Evolutionary conservation across 1,284 basidiomycete genomes (phyloP).

Genomic region (Wolfiporia cocos): DNA sequence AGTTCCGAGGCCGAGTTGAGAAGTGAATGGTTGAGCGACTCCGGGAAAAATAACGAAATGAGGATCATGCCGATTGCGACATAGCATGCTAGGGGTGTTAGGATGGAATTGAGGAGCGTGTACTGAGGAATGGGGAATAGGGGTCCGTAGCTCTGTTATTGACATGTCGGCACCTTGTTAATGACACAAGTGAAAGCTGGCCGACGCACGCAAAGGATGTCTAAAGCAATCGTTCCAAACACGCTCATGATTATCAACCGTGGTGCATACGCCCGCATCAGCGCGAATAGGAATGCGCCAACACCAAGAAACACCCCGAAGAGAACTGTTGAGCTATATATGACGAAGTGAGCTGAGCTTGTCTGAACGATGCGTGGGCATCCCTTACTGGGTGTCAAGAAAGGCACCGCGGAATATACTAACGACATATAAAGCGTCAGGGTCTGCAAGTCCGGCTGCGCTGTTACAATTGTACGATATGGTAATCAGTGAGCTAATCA

Average conservation of each 20-base stretch:
- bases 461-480: slow-evolving; percentile 23
- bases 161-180: slow-evolving; percentile 1
- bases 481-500: background rate
- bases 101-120: slow-evolving; percentile 49
- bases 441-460: slow-evolving; percentile 39
- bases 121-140: slow-evolving; percentile 67
- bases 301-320: slow-evolving; percentile 70
- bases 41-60: slow-evolving; percentile 66
- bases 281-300: slow-evolving; percentile 54
- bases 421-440: slow-evolving; percentile 39
- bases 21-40: slow-evolving; percentile 56
- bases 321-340: slow-evolving; percentile 44
- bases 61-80: slow-evolving; percentile 52
- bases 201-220: slow-evolving; percentile 52
- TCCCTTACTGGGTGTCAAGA: slow-evolving; percentile 50
- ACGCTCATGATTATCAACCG: slow-evolving; percentile 53
- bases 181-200: background rate
- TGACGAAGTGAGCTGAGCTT: slow-evolving; percentile 3
- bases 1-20: slow-evolving; percentile 28
- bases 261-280: slow-evolving; percentile 55
- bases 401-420: slow-evolving; percentile 63
- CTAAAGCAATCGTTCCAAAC: slow-evolving; percentile 53
- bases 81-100: slow-evolving; percentile 56
- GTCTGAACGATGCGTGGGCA: background rate
- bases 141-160: slow-evolving; percentile 37